Evolutionary conservation across 1,284 basidiomycete genomes (phyloP).

Genomic region (Apiotrichum gracile): DNA sequence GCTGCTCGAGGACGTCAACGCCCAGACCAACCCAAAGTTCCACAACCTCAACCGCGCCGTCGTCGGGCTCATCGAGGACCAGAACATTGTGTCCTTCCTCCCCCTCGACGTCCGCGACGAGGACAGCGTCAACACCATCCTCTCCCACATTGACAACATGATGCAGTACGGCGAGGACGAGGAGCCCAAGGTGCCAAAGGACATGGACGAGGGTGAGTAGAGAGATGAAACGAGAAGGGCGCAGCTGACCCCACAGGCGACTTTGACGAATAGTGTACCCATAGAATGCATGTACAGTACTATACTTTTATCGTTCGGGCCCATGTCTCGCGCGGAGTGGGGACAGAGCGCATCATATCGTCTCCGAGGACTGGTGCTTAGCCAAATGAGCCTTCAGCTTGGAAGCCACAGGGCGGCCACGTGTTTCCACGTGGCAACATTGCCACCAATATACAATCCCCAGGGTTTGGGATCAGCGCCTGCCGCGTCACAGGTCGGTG

Average conservation of each 20-base stretch:
- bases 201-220: constrained; percentile 74
- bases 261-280: constrained; percentile 12
- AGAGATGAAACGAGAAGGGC: not conserved
- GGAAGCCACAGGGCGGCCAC: no score
- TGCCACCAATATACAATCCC: no score
- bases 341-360: no score
- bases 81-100: constrained; percentile 94
- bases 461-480: no score
- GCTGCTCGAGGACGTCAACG: constrained; percentile 63
- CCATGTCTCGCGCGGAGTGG: not conserved
- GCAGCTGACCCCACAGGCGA: constrained; percentile 9
- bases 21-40: constrained; percentile 72
- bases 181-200: constrained; percentile 76
- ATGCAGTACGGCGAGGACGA: constrained; percentile 96
- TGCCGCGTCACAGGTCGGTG: no score
- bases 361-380: no score
- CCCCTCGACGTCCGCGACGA: constrained; percentile 86
- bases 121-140: constrained; percentile 80
- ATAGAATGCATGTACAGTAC: constrained; percentile 10
- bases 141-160: constrained; percentile 94
- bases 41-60: constrained; percentile 91
- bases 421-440: no score
- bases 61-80: constrained; percentile 84
- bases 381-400: no score
- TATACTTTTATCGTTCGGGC: not conserved